Evolutionary conservation across 2,329 filamentous ascomycete genomes (phyloP).

Genomic region (Cytospora piceae): DNA sequence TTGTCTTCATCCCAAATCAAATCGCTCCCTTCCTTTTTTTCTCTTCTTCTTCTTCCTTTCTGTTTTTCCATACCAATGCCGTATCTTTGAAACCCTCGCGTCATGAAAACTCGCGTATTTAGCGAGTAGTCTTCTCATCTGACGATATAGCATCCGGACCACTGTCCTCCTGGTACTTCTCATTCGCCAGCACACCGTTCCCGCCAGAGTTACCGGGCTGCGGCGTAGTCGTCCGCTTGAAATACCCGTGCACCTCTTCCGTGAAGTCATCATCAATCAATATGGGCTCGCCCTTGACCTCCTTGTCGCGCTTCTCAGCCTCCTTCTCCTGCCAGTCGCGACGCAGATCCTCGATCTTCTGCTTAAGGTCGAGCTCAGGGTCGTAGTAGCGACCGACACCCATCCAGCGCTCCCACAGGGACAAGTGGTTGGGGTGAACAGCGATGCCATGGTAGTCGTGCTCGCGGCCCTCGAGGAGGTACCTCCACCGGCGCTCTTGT

Average conservation of each 20-base stretch:
- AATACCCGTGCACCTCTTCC: slow-evolving; percentile 59
- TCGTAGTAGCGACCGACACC: slow-evolving; percentile 84
- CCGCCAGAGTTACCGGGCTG: background rate
- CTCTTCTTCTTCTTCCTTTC: too few relatives aligned
- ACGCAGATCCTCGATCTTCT: slow-evolving; percentile 83
- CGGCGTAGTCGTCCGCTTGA: slow-evolving; percentile 41
- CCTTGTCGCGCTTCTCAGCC: slow-evolving; percentile 51
- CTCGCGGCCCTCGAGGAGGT: slow-evolving; percentile 77
- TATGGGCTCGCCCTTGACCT: slow-evolving; percentile 44
- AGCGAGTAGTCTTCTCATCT: background rate
- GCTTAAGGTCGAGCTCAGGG: slow-evolving; percentile 78
- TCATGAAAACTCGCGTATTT: background rate
- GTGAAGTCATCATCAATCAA: slow-evolving; percentile 54
- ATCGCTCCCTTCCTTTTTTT: background rate
- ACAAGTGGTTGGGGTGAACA: slow-evolving; percentile 86
- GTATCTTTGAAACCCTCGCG: background rate
- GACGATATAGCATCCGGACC: background rate
- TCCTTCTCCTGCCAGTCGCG: slow-evolving; percentile 62
- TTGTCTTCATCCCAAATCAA: background rate
- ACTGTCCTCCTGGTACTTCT: background rate
- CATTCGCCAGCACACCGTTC: slow-evolving; percentile 6
- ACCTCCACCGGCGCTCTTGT: slow-evolving; percentile 91
- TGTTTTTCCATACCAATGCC: background rate
- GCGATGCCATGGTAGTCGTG: slow-evolving; percentile 91
- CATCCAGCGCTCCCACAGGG: slow-evolving; percentile 80